Percentiles rank a stretch among this genome's conserved stretches.
phyloP scores from a whole-genome alignment of 257 asterid genomes.

The Hygrophila difformis region DNA sequence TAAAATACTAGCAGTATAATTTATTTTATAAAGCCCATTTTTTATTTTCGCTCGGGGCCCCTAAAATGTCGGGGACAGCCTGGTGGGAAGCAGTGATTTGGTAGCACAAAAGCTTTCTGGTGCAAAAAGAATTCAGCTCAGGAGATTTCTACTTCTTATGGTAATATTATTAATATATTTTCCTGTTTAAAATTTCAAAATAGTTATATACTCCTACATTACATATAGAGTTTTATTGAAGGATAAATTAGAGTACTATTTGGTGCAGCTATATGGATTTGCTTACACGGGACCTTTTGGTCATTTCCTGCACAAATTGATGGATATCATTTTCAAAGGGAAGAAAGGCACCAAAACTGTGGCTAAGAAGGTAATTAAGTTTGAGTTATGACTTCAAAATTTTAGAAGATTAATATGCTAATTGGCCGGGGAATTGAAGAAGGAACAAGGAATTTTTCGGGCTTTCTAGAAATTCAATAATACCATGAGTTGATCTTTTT shows the following conservation, averaged over 20 bases:
- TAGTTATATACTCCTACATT: too few species aligned
- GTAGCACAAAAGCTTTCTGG: conserved; percentile 32
- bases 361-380: conserved; percentile 21
- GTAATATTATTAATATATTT: conserved; percentile 2
- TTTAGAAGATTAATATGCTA: too few species aligned
- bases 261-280: conserved; percentile 28
- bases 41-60: too few species aligned
- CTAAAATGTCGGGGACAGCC: too few species aligned
- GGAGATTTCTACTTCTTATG: conserved; percentile 25
- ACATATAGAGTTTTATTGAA: too few species aligned
- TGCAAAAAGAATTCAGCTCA: conserved; percentile 21
- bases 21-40: too few species aligned
- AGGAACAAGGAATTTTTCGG: too few species aligned
- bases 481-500: too few species aligned
- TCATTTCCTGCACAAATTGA: conserved; percentile 29
- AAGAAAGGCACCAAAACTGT: conserved; percentile 27
- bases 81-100: conserved; percentile 29
- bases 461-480: too few species aligned
- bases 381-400: neutral
- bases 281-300: conserved; percentile 32
- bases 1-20: too few species aligned
- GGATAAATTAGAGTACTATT: too few species aligned
- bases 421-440: too few species aligned
- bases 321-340: conserved; percentile 27
- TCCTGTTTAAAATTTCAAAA: neutral